phyloP scores from a whole-genome alignment of 345 rosid genomes.

The Eucalyptus regnans region DNA sequence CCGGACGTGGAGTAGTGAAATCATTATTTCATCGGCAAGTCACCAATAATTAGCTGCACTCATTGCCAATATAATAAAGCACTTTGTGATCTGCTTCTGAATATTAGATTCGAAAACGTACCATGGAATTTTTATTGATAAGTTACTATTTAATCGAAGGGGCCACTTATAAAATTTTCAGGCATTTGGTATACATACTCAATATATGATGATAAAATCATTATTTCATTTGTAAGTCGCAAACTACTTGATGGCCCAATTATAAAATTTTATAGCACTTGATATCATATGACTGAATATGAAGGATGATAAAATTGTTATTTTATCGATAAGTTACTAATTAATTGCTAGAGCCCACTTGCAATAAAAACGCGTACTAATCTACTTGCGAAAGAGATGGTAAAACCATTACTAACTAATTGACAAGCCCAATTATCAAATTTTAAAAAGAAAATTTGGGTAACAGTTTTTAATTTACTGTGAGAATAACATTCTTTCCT shows the following conservation, averaged over 20 bases:
- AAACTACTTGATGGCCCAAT: not conserved
- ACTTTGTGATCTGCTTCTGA: not conserved
- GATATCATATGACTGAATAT: not conserved
- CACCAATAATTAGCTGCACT: not conserved
- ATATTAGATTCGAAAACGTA: not conserved
- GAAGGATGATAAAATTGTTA: too few relatives aligned
- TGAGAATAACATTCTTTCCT: too few relatives aligned
- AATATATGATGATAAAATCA: too few relatives aligned
- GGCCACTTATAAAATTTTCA: not conserved
- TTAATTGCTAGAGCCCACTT: too few relatives aligned
- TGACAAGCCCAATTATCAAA: too few relatives aligned
- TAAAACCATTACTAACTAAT: too few relatives aligned
- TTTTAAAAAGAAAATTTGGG: too few relatives aligned
- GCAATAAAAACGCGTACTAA: too few relatives aligned
- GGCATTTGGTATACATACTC: not conserved
- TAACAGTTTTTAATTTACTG: rapidly evolving
- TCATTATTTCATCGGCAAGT: not conserved
- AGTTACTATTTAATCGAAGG: not conserved
- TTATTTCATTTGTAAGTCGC: not conserved
- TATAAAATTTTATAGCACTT: not conserved
- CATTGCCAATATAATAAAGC: not conserved
- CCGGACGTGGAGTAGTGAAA: not conserved
- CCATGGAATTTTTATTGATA: not conserved
- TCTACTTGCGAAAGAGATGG: too few relatives aligned
- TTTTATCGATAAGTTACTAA: too few relatives aligned